Percentiles rank a stretch among this genome's conserved stretches.
Evolutionary conservation across 179 eudicot genomes (phyloP).

Genomic region (Beta lomatogona): DNA sequence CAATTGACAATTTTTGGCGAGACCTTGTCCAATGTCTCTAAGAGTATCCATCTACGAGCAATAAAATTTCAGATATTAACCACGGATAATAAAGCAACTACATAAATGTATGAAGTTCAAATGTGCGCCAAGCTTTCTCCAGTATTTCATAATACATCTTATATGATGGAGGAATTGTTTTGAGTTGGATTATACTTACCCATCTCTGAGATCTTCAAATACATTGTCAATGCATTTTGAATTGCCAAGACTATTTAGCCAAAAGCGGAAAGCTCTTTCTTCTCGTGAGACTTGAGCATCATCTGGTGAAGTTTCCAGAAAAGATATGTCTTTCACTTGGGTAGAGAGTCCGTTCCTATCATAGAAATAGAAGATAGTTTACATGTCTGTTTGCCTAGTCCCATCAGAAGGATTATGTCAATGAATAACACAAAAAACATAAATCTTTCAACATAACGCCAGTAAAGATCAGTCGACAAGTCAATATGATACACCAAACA

Average conservation of each 20-base stretch:
- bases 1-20: constrained; percentile 94
- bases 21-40: constrained; percentile 84
- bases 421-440: not conserved
- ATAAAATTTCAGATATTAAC: not conserved
- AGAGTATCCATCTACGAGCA: constrained; percentile 77
- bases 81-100: constrained; percentile 7
- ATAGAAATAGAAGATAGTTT: constrained; percentile 24
- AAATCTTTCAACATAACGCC: not conserved
- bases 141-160: not conserved
- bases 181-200: constrained; percentile 47
- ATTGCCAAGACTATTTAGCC: constrained; percentile 90
- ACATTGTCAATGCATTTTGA: constrained; percentile 79
- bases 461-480: not conserved
- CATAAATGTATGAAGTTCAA: not conserved
- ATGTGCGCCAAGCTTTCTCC: too few species aligned
- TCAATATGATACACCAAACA: not conserved
- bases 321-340: constrained; percentile 77
- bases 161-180: not conserved
- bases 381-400: constrained; percentile 9
- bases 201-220: constrained; percentile 95
- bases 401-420: not conserved
- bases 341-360: constrained; percentile 89
- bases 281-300: constrained; percentile 84
- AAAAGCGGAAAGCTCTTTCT: constrained; percentile 85
- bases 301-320: constrained; percentile 73